Conservation (phyloP, 768 basidiomycete genomes). For the Termitomyces sp. region DNA sequence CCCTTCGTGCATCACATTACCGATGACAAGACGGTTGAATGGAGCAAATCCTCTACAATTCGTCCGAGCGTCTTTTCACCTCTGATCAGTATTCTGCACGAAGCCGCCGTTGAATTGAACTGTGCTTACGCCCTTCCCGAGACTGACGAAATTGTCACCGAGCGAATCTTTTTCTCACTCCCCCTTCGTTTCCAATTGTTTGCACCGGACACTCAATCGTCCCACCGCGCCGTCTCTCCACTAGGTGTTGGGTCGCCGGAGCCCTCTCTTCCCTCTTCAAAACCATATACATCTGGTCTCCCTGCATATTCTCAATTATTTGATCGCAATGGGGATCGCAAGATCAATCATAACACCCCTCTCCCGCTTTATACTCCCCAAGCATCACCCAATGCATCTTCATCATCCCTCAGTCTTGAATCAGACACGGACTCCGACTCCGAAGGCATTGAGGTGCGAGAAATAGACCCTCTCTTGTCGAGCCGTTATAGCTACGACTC, state of each 20-base stretch:
- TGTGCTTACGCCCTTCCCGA: conserved; percentile 49
- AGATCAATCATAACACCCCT: conserved; percentile 59
- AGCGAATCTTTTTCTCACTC: conserved; percentile 37
- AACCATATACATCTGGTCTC: conserved; percentile 28
- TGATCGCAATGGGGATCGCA: conserved; percentile 66
- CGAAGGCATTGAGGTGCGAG: conserved; percentile 1
- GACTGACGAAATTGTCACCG: conserved; percentile 23
- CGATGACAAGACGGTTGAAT: conserved; percentile 26
- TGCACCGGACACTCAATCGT: conserved; percentile 25
- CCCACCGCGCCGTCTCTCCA: conserved; percentile 11
- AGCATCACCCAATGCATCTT: conserved; percentile 4
- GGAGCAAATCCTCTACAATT: conserved; percentile 32
- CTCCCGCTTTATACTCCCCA: conserved; percentile 59
- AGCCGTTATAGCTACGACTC: neutral
- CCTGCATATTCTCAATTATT: conserved; percentile 81
- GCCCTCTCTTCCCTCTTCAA: conserved; percentile 13
- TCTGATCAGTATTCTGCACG: conserved; percentile 52
- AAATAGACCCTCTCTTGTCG: conserved; percentile 2
- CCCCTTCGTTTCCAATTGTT: conserved; percentile 46
- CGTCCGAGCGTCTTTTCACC: conserved; percentile 48
- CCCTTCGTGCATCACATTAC: conserved; percentile 33
- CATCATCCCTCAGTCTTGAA: conserved; percentile 1
- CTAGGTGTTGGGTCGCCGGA: conserved; percentile 6
- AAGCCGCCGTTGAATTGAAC: conserved; percentile 44
- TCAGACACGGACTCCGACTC: neutral